Conservation (phyloP, 192 early-diverging fungal species). For the Coemansia sp. region DNA sequence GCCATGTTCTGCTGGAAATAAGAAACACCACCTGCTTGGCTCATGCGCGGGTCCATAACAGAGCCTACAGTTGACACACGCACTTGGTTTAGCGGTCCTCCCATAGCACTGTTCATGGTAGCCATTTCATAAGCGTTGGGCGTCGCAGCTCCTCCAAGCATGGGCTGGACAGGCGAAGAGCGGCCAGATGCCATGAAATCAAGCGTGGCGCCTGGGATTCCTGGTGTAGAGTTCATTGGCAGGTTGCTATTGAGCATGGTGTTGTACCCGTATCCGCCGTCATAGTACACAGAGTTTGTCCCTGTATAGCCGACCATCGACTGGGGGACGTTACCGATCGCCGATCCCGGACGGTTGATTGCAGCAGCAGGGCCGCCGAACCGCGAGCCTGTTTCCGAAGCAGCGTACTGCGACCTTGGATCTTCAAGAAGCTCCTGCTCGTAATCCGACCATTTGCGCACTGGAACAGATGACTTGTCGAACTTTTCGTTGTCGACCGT, state of each 20-base stretch:
- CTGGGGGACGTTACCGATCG: slow-evolving; percentile 52
- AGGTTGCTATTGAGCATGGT: slow-evolving; percentile 38
- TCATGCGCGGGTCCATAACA: slow-evolving; percentile 39
- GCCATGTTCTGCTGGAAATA: slow-evolving; percentile 24
- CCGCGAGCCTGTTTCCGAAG: slow-evolving; percentile 45
- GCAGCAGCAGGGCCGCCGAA: slow-evolving; percentile 37
- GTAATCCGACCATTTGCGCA: slow-evolving; percentile 81
- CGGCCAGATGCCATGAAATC: slow-evolving; percentile 42
- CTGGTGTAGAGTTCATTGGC: slow-evolving; percentile 13
- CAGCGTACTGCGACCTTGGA: slow-evolving; percentile 46
- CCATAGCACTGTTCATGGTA: slow-evolving; percentile 22
- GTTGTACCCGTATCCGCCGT: slow-evolving; percentile 56
- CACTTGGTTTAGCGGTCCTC: slow-evolving; percentile 12
- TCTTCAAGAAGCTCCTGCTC: slow-evolving; percentile 64
- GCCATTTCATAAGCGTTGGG: slow-evolving; percentile 51
- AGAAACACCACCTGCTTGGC: slow-evolving; percentile 25
- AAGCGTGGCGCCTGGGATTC: slow-evolving; percentile 18
- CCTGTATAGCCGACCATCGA: slow-evolving; percentile 53
- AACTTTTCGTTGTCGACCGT: slow-evolving; percentile 78
- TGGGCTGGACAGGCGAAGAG: slow-evolving; percentile 37
- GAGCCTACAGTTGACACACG: slow-evolving; percentile 21
- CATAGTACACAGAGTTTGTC: slow-evolving; percentile 55
- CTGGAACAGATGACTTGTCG: slow-evolving; percentile 74
- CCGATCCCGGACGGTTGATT: slow-evolving; percentile 49
- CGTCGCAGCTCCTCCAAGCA: slow-evolving; percentile 15